These are phyloP conservation scores for Metschnikowia reukaufii DNA, from an alignment of 805 yeast species.

Conservation along the genomic window DNA sequence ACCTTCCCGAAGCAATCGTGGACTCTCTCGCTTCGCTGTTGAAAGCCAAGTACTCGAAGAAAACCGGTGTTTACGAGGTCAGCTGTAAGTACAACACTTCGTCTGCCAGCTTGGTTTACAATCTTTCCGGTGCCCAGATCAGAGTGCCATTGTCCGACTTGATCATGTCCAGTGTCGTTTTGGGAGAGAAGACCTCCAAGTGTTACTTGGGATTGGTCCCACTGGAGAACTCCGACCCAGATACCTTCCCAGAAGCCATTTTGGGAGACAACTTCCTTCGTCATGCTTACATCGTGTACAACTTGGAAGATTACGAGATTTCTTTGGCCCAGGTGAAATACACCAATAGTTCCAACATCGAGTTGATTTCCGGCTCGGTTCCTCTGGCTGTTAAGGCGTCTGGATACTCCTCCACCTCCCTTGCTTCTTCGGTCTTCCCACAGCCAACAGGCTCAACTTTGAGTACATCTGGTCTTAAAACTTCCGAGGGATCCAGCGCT, in stretches of 20 bases:
- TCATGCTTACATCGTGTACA: slow-evolving; percentile 57
- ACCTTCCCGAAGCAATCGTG: slow-evolving; percentile 42
- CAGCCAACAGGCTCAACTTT: slow-evolving; percentile 1
- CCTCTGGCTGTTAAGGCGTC: slow-evolving; percentile 55
- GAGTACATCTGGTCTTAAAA: slow-evolving; percentile 4
- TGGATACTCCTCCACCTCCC: slow-evolving; percentile 41
- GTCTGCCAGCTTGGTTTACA: slow-evolving; percentile 28
- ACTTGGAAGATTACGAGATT: slow-evolving; percentile 55
- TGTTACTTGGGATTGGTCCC: slow-evolving; percentile 29
- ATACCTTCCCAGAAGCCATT: slow-evolving; percentile 20
- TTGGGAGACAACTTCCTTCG: slow-evolving; percentile 50
- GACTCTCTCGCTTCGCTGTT: slow-evolving; percentile 16
- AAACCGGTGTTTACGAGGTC: slow-evolving; percentile 9
- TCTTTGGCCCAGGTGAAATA: slow-evolving; percentile 50
- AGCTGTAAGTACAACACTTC: slow-evolving; percentile 15
- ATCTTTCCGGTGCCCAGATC: slow-evolving; percentile 60
- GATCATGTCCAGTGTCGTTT: slow-evolving; percentile 19
- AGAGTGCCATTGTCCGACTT: slow-evolving; percentile 45
- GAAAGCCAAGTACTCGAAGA: slow-evolving; percentile 1
- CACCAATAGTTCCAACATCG: slow-evolving; percentile 40
- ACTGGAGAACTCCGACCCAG: slow-evolving; percentile 29
- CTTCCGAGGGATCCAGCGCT: slow-evolving; percentile 3
- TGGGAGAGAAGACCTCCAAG: slow-evolving; percentile 17
- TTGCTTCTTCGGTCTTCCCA: slow-evolving; percentile 8
- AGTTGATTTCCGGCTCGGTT: slow-evolving; percentile 43